A percentile compares a stretch with the other conserved stretches of the same genome.
Conservation (phyloP, 371 early-diverging fungal species). For the Mortierella sp. region DNA sequence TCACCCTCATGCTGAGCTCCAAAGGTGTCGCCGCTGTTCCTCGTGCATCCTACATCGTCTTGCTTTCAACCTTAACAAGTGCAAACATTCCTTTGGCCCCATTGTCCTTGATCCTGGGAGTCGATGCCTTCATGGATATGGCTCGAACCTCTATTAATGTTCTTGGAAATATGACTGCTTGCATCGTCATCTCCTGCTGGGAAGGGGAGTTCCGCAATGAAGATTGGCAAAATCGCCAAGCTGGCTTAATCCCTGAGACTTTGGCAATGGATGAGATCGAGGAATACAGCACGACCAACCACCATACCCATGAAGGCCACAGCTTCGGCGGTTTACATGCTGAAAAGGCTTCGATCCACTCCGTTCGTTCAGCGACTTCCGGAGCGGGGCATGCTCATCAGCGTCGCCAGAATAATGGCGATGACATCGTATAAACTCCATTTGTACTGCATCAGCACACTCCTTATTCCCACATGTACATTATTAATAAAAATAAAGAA, state of each 20-base stretch:
- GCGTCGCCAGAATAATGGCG: constrained; percentile 8
- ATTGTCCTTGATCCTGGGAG: constrained; percentile 74
- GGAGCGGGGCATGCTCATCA: constrained; percentile 18
- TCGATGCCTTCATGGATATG: constrained; percentile 88
- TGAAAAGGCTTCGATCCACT: constrained; percentile 41
- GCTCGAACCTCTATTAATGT: constrained; percentile 81
- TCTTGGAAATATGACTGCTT: constrained; percentile 81
- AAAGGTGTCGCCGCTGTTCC: constrained; percentile 90
- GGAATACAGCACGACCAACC: constrained; percentile 22
- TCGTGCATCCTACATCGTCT: constrained; percentile 77
- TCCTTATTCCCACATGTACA: constrained; percentile 8
- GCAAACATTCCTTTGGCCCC: constrained; percentile 73
- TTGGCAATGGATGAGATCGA: constrained; percentile 39
- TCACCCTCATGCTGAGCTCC: constrained; percentile 80
- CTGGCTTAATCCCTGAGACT: constrained; percentile 18
- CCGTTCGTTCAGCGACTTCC: constrained; percentile 33
- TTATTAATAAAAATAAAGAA: constrained; percentile 7
- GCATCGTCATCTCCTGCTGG: constrained; percentile 78
- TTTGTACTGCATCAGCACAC: not conserved
- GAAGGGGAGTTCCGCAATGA: constrained; percentile 79
- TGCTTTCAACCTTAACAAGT: constrained; percentile 65
- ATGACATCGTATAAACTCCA: constrained; percentile 27
- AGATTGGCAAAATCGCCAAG: constrained; percentile 54
- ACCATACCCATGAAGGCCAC: constrained; percentile 18
- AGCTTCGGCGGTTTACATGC: constrained; percentile 37